These are phyloP conservation scores for Citropsis articulata DNA, from an alignment of 345 rosid genomes.

Conservation along the genomic window DNA sequence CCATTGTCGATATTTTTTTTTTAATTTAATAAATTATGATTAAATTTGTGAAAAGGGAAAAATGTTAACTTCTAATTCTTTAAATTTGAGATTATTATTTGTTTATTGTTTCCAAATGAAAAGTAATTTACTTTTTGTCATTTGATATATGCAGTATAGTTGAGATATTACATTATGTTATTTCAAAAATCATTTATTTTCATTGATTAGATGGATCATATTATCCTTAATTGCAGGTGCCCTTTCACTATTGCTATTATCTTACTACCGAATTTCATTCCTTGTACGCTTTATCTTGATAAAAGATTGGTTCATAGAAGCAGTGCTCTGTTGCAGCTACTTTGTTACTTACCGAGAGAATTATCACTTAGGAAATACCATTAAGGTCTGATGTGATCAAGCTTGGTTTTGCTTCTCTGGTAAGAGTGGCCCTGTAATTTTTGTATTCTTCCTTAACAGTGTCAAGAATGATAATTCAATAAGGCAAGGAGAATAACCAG, in stretches of 20 bases:
- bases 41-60: background rate
- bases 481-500: background rate
- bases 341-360: slow-evolving; percentile 39
- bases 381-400: slow-evolving; percentile 45
- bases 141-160: background rate
- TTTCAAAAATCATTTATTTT: too few relatives aligned
- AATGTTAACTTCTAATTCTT: background rate
- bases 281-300: slow-evolving; percentile 12
- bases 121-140: background rate
- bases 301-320: slow-evolving; percentile 19
- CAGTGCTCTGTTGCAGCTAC: slow-evolving; percentile 38
- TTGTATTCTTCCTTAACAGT: background rate
- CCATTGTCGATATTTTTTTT: slow-evolving; percentile 34
- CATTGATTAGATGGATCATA: background rate
- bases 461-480: background rate
- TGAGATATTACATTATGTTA: background rate
- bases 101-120: background rate
- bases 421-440: background rate
- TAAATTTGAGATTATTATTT: background rate
- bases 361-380: slow-evolving; percentile 40
- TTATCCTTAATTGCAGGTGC: slow-evolving; percentile 29
- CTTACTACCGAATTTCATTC: slow-evolving; percentile 26
- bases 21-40: background rate
- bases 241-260: slow-evolving; percentile 34
- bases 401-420: background rate